A percentile compares a stretch with the other conserved stretches of the same genome.
Conservation (phyloP, 176 grass and related monocot genomes). For the Juncus effusus region DNA sequence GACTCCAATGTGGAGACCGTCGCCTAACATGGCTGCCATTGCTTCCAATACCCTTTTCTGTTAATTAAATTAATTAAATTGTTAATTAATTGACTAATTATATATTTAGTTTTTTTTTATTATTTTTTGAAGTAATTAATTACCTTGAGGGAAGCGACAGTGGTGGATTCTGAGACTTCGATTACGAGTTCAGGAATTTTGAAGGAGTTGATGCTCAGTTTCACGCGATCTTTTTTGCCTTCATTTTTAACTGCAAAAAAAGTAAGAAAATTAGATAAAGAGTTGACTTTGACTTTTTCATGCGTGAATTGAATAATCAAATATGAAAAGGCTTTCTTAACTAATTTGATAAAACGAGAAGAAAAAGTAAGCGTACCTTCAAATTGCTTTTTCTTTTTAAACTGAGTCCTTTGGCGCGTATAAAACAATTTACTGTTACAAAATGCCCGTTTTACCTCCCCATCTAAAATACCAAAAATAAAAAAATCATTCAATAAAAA, state of each 20-base stretch:
- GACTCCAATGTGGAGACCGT: conserved; percentile 65
- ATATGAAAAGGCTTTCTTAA: neutral
- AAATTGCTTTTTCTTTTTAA: conserved; percentile 76
- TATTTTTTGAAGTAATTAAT: neutral
- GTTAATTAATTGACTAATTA: neutral
- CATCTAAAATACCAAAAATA: conserved; percentile 55
- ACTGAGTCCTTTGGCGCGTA: conserved; percentile 82
- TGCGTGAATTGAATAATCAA: conserved; percentile 8
- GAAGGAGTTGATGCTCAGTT: conserved; percentile 89
- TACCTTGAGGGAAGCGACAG: conserved; percentile 93
- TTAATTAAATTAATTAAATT: neutral
- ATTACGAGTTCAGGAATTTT: conserved; percentile 95
- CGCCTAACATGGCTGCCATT: conserved; percentile 76
- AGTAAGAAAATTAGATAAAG: conserved; percentile 11
- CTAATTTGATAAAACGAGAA: conserved; percentile 22
- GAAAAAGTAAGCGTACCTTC: conserved; percentile 29
- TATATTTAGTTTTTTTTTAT: neutral
- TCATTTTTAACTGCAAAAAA: conserved; percentile 62
- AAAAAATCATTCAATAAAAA: conserved; percentile 2
- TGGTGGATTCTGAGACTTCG: conserved; percentile 87
- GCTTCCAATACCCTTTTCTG: conserved; percentile 93
- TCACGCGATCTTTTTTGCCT: conserved; percentile 57
- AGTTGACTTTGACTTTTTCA: conserved; percentile 1
- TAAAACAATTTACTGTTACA: conserved; percentile 65
- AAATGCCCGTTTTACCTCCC: conserved; percentile 59